These are phyloP conservation scores for Hondaea fermentalgiana DNA, from an alignment of 108 stramenopile genomes.

Conservation along the genomic window DNA sequence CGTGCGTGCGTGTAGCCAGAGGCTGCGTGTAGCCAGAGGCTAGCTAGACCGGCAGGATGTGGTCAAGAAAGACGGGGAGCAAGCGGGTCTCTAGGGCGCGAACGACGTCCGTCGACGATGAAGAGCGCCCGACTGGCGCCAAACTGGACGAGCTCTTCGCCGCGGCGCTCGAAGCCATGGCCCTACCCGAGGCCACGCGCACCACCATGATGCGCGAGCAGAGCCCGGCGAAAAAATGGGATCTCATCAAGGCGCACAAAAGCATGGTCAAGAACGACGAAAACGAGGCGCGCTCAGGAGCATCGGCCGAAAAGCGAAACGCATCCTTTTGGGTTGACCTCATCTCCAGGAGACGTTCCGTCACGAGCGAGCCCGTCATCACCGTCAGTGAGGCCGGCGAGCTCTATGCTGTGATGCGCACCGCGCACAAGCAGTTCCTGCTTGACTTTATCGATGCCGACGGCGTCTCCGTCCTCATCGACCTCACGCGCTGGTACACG, in stretches of 20 bases:
- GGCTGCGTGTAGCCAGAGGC: too few relatives aligned
- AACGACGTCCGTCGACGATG: background rate
- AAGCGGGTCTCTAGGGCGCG: background rate
- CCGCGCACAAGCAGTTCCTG: conserved; percentile 14
- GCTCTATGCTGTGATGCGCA: background rate
- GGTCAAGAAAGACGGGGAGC: background rate
- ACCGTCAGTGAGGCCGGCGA: background rate
- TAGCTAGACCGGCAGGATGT: too few relatives aligned
- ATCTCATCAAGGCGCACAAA: background rate
- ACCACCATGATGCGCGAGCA: background rate
- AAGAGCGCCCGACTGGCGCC: background rate
- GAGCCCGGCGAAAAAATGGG: background rate
- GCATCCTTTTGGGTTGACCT: background rate
- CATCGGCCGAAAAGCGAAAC: background rate
- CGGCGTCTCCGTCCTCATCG: background rate
- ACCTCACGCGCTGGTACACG: background rate
- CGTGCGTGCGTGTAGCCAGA: too few relatives aligned
- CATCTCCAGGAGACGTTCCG: background rate
- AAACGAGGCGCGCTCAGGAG: background rate
- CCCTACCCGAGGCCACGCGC: background rate
- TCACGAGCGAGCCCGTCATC: background rate
- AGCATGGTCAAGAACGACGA: background rate
- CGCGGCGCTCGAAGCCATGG: background rate
- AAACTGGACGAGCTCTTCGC: background rate
- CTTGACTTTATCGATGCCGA: background rate